Percentiles rank a stretch among this genome's conserved stretches.
phyloP scores from a whole-genome alignment of 768 basidiomycete species.

The Trichaptum fuscoviolaceum region DNA sequence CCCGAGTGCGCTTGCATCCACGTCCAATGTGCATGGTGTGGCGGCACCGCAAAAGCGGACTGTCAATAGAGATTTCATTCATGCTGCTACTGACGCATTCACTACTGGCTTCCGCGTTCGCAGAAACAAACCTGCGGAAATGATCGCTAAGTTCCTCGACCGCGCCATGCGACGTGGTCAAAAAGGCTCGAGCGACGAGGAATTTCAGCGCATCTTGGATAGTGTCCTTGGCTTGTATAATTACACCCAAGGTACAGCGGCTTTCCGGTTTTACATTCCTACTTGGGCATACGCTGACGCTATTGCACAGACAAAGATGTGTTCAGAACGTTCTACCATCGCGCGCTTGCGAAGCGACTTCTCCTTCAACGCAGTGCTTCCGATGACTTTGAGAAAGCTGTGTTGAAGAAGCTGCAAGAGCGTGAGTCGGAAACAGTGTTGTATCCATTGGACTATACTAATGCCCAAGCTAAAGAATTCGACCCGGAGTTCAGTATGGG shows the following conservation, averaged over 20 bases:
- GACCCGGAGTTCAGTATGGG: slow-evolving; percentile 95
- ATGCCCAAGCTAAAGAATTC: slow-evolving; percentile 55
- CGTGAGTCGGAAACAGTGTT: slow-evolving; percentile 7
- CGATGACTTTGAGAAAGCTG: slow-evolving; percentile 78
- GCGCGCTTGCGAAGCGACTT: slow-evolving; percentile 81
- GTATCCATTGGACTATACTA: not conserved
- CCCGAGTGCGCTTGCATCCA: slow-evolving; percentile 9
- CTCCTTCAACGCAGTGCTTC: slow-evolving; percentile 81
- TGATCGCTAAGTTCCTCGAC: slow-evolving; percentile 91
- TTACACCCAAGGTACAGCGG: slow-evolving; percentile 65
- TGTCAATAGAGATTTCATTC: slow-evolving; percentile 52
- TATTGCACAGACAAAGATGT: slow-evolving; percentile 75
- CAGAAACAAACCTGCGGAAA: slow-evolving; percentile 82
- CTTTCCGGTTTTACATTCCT: not conserved
- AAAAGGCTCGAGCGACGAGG: slow-evolving; percentile 53
- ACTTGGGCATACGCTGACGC: not conserved
- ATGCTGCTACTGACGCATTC: slow-evolving; percentile 72
- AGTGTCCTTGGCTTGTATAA: slow-evolving; percentile 70
- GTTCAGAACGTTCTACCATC: slow-evolving; percentile 89
- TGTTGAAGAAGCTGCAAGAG: slow-evolving; percentile 83
- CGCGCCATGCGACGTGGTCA: slow-evolving; percentile 84
- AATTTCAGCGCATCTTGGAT: slow-evolving; percentile 61
- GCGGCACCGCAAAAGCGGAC: slow-evolving; percentile 18
- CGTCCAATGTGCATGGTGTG: slow-evolving; percentile 9
- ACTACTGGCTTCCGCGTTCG: slow-evolving; percentile 66